Evolutionary conservation across 331 rosid genomes (phyloP).

Genomic region (Telfairia occidentalis): DNA sequence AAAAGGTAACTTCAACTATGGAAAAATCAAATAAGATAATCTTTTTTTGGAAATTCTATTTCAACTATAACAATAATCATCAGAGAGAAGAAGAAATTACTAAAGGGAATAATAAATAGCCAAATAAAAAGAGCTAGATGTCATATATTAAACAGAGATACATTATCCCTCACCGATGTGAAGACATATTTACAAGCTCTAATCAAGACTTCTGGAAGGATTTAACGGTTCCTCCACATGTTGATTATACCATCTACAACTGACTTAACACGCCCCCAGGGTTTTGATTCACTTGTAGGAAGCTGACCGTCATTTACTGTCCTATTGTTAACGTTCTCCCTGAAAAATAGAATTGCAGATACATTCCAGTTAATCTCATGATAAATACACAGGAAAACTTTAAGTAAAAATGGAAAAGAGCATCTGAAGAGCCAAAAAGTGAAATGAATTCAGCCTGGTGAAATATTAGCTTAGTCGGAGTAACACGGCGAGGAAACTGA

Average conservation of each 20-base stretch:
- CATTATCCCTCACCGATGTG: not conserved
- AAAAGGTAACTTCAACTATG: no score
- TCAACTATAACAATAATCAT: not conserved
- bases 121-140: not conserved
- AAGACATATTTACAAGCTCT: not conserved
- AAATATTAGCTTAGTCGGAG: not conserved
- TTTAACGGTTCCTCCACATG: conserved; percentile 4
- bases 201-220: not conserved
- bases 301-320: not conserved
- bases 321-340: not conserved
- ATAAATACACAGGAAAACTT: not conserved
- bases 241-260: conserved; percentile 3
- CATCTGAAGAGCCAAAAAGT: not conserved
- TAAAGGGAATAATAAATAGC: not conserved
- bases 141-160: not conserved
- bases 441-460: not conserved
- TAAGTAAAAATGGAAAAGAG: not conserved
- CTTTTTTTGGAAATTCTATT: not conserved
- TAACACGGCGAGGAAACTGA: not conserved
- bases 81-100: not conserved
- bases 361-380: not conserved
- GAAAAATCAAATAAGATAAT: not conserved
- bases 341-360: not conserved
- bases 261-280: not conserved
- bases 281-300: not conserved